Evolutionary conservation across 73 alveolate genomes (phyloP), one percentile per base, ranked within the genome.

Genomic region (Paramecium caudatum): DNA sequence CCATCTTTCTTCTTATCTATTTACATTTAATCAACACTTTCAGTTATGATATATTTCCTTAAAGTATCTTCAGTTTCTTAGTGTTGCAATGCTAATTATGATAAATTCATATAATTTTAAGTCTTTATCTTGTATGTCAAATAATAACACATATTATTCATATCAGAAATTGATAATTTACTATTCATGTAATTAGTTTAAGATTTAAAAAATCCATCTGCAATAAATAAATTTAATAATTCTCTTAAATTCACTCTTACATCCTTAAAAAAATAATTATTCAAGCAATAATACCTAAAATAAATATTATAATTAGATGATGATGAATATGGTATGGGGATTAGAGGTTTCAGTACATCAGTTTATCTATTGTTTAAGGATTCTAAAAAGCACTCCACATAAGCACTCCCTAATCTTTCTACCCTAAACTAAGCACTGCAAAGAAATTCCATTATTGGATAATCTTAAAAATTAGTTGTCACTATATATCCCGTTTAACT

Each of bases 191-290:
- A 86, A 86, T 86, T 86, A 4, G 93, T 86, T 45, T 86, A 62
- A 3, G 90, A 62, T 78, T 86, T 86, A 46, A 86, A 86, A 15
- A 62, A 86, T 4, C 93, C 93, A 62, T 86, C 93, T 13, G 93
- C 93, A 15, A 86, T 86, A 27, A 86, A 86, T 23, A 86, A 55
- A 86, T 86, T 86, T 19, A 86, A 16, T 9, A 86, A 23, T 62
- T 86, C 93, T 45, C 93, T 70, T 3, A 86, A 46, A 41, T 86
- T 86, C 5, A 86, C 46, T 86, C 93, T 86, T 10, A 86, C 65
- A 15, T 86, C 84, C 30, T 46, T 62, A 15, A 62, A 70, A 25
- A 45, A 47, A 30, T 86, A 63, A 7, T 86, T 78, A 36, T 25
- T 41, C 33, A 86, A 63, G n/a, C 84, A 62, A 41, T 61, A 86